Conservation (phyloP, 192 early-diverging fungal species). For the Backusella parvicylindrica region DNA sequence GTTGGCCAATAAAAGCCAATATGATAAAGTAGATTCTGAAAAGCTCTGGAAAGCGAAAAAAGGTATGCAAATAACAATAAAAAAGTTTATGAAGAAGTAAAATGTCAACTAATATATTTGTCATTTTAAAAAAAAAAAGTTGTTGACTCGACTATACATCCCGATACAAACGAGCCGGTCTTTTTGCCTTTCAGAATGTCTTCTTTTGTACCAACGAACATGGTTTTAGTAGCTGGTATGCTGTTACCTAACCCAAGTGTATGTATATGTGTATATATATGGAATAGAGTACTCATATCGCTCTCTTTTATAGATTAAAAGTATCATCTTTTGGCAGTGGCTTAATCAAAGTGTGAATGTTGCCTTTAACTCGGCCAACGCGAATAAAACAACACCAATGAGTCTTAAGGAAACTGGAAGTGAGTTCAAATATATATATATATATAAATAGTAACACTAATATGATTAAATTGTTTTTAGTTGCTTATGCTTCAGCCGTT, state of each 20-base stretch:
- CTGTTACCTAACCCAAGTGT: constrained; percentile 76
- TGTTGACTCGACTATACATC: constrained; percentile 75
- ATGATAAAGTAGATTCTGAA: constrained; percentile 39
- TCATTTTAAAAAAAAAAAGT: constrained; percentile 30
- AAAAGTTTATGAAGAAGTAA: not conserved
- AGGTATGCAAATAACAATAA: constrained; percentile 33
- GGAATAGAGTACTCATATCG: not conserved
- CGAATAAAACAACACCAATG: constrained; percentile 81
- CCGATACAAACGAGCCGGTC: constrained; percentile 77
- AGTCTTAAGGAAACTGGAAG: constrained; percentile 66
- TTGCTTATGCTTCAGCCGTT: constrained; percentile 72
- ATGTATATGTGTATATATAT: not conserved
- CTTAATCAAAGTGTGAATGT: constrained; percentile 81
- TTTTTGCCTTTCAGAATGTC: constrained; percentile 83
- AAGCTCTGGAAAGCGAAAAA: constrained; percentile 72
- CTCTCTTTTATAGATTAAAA: constrained; percentile 34
- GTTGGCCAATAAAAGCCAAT: constrained; percentile 50
- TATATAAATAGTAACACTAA: not conserved
- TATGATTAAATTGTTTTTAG: constrained; percentile 29
- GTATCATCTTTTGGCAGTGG: constrained; percentile 78
- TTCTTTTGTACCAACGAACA: constrained; percentile 81
- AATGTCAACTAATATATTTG: not conserved
- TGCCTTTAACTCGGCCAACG: constrained; percentile 81
- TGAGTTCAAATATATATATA: constrained; percentile 23
- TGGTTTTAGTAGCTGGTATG: constrained; percentile 81